Conservation (phyloP, 2,329 filamentous ascomycete species). For the Aspergillus sp. region DNA sequence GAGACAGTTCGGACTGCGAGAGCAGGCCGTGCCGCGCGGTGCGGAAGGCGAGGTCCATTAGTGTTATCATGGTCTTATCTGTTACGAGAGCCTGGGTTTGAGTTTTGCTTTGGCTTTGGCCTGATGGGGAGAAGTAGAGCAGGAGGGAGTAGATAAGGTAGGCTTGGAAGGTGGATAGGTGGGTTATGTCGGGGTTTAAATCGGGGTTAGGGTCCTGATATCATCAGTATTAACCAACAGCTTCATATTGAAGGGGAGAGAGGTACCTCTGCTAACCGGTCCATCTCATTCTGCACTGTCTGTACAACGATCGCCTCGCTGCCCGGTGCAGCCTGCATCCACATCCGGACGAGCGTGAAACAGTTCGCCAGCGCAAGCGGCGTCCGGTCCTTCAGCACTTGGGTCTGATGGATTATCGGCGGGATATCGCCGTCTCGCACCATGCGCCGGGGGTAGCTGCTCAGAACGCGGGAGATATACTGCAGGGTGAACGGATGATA, state of each 20-base stretch:
- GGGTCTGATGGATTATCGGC: no score
- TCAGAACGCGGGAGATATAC: no score
- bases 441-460: no score
- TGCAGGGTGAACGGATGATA: no score
- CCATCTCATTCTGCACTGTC: not conserved
- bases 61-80: conserved; percentile 48
- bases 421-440: no score
- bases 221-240: no score
- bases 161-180: conserved; percentile 52
- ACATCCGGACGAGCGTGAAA: not conserved
- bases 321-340: not conserved
- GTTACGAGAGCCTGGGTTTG: conserved; percentile 29
- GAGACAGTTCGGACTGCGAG: conserved; percentile 38
- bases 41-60: conserved; percentile 52
- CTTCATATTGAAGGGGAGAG: no score
- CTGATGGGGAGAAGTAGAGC: conserved; percentile 44
- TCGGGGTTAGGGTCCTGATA: not conserved
- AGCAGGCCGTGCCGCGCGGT: conserved; percentile 18
- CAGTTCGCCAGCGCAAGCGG: not conserved
- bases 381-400: no score
- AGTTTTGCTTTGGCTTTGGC: not conserved
- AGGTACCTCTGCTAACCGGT: not conserved
- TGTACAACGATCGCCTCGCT: not conserved
- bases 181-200: conserved; percentile 12
- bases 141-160: conserved; percentile 55